Evolutionary conservation across 495 filamentous ascomycete genomes (phyloP).

Genomic region (Articulospora tetracladia): DNA sequence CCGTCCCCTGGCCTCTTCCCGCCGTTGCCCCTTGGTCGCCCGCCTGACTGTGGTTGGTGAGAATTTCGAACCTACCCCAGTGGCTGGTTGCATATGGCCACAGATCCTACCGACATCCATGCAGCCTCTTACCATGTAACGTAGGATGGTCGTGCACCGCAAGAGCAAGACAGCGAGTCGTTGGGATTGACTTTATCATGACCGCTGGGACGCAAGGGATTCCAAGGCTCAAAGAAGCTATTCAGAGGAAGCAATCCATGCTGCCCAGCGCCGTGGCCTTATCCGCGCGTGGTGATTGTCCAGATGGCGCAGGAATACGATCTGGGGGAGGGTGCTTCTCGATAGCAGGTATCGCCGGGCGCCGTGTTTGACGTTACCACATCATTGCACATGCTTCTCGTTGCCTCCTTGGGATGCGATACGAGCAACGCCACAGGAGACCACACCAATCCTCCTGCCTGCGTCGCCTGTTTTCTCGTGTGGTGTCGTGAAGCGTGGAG

Average conservation of each 20-base stretch:
- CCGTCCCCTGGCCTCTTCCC: background rate
- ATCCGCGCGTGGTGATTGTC: background rate
- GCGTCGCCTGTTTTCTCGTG: background rate
- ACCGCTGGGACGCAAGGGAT: background rate
- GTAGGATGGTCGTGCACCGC: background rate
- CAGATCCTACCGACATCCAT: background rate
- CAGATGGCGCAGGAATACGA: background rate
- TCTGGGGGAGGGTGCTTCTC: too few relatives aligned
- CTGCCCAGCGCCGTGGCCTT: background rate
- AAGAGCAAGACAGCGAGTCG: background rate
- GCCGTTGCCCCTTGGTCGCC: background rate
- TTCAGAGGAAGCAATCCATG: background rate
- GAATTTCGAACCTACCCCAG: conserved; percentile 8
- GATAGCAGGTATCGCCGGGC: background rate
- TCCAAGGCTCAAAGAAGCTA: background rate
- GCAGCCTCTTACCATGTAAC: conserved; percentile 8
- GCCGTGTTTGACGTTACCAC: background rate
- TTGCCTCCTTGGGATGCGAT: background rate
- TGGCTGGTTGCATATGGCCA: conserved; percentile 11
- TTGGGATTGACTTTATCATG: background rate
- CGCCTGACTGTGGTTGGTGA: conserved; percentile 1
- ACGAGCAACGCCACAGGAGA: background rate
- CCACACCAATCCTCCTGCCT: background rate
- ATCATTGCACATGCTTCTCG: background rate
- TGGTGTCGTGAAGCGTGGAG: background rate